Base-by-base conservation (phyloP, 1,139 yeast species). In the Arxiozyma bovina region DNA sequence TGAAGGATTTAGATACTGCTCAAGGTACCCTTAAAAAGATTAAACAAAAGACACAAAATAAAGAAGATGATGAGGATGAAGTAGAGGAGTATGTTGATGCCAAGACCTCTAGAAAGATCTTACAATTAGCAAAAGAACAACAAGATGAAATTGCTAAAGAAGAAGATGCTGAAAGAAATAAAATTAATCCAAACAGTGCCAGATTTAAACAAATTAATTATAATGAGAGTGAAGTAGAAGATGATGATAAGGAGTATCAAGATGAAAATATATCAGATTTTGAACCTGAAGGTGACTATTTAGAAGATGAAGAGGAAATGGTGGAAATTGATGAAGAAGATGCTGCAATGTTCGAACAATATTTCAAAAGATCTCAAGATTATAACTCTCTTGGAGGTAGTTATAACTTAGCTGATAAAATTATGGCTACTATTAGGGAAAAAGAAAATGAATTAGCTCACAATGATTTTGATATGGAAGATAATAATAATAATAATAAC, bases 41-140 rank as follows among this genome's bases (percentile, higher is more conserved):
- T 18, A 69, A 72, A 40, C 58, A 67, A 18, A 63, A 63, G 56
- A 60, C 58, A 44, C 59, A 63, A 54, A 45, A 69, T 8, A 62
- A 62, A 20, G 68, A 67, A 55, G 67, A 68, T 43, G 63, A 63
- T 45, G 67, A 67, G 55, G 67, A 61, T 18, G 68, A 68, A 52
- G 73, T 74, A 23, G 80, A 80, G 41, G 84, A 79, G 48, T 85
- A 73, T 63, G 77, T 93, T 50, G 97, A 91, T 73, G 88, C 97
- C 21, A 76, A 82, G 30, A 76, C 89, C 42, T 87, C 98, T 1
- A 79, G 95, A 71, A 89, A 82, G 73, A 91, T 93, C 70, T 76
- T 93, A 60, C 87, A 86, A 67, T 76, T 93, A 61, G 99, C 98
- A 18, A 83, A 80, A 63, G 93, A 86, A 64, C 99, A 93, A 73